phyloP scores from a whole-genome alignment of 257 asterid species.

The Primulina huaijiensis region DNA sequence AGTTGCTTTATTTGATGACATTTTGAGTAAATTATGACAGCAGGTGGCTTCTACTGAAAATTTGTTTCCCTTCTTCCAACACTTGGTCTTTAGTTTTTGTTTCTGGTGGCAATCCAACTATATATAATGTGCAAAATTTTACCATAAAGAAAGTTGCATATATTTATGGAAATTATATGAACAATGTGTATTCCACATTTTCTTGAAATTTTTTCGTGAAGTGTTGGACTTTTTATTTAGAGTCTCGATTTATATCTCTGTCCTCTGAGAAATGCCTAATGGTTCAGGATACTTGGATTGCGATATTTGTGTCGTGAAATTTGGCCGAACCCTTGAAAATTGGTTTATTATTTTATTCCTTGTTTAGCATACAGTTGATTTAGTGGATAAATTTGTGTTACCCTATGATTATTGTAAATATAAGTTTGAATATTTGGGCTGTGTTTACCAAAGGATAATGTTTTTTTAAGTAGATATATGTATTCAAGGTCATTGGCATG shows the following conservation, averaged over 20 bases:
- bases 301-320: too few relatives aligned
- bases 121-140: too few relatives aligned
- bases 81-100: not conserved
- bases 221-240: too few relatives aligned
- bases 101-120: too few relatives aligned
- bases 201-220: not conserved
- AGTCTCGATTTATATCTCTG: not conserved
- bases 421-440: not conserved
- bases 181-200: not conserved
- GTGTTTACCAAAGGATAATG: not conserved
- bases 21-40: too few relatives aligned
- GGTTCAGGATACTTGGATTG: too few relatives aligned
- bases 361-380: not conserved
- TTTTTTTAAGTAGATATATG: not conserved
- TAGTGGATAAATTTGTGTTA: not conserved
- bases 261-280: too few relatives aligned
- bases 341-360: too few relatives aligned
- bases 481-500: not conserved
- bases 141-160: not conserved
- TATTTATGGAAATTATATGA: not conserved
- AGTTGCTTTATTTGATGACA: not conserved
- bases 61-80: not conserved
- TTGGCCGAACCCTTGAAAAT: too few relatives aligned
- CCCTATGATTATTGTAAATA: not conserved
- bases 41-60: not conserved